phyloP scores from a whole-genome alignment of 1,284 basidiomycete genomes.

The Schizophyllum amplum region DNA sequence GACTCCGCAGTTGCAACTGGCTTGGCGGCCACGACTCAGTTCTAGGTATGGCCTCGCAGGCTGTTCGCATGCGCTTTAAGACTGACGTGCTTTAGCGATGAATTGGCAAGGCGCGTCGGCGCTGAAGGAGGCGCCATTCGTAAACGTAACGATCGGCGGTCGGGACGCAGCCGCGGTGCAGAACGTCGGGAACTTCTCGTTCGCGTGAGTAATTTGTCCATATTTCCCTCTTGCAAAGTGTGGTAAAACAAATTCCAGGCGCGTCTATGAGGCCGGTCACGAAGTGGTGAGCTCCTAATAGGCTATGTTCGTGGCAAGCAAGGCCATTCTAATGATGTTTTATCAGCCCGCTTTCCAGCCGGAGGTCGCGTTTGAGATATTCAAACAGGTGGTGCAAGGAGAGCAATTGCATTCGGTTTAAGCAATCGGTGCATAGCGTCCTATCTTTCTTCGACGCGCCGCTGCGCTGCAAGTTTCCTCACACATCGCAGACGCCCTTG shows the following conservation, averaged over 20 bases:
- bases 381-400: constrained; percentile 42
- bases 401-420: constrained; percentile 52
- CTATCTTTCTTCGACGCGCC: too few relatives aligned
- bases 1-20: constrained; percentile 69
- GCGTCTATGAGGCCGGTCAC: constrained; percentile 48
- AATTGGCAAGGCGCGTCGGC: constrained; percentile 3
- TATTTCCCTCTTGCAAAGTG: too few relatives aligned
- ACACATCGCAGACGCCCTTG: too few relatives aligned
- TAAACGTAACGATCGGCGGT: constrained; percentile 49
- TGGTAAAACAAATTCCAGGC: too few relatives aligned
- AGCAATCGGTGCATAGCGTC: background rate
- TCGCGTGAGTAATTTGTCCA: too few relatives aligned
- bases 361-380: constrained; percentile 45
- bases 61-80: too few relatives aligned
- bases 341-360: constrained; percentile 51
- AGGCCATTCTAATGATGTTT: background rate
- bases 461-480: too few relatives aligned
- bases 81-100: constrained; percentile 40
- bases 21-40: constrained; percentile 46
- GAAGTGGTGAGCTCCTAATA: constrained; percentile 55
- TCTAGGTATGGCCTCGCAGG: constrained; percentile 52
- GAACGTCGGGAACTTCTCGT: constrained; percentile 58
- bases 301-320: background rate
- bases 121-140: constrained; percentile 31
- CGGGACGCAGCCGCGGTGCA: constrained; percentile 45